Evolutionary conservation across 2,329 filamentous ascomycete genomes (phyloP), one percentile per base, ranked within the genome.

Genomic region (Arthrobotrys conoides): DNA sequence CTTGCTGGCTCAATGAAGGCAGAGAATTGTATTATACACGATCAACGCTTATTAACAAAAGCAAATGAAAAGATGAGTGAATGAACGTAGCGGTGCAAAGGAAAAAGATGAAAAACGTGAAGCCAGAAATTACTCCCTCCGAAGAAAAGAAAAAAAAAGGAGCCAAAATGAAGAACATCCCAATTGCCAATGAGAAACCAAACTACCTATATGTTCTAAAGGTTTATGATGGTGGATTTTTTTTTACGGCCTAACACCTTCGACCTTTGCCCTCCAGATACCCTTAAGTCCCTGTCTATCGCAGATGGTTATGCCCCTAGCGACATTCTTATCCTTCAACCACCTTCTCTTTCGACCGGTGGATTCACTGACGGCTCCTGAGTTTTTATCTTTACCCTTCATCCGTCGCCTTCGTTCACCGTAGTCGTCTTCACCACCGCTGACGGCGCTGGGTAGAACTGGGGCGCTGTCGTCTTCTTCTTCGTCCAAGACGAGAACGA

Each of bases 381-480:
- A 22, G 33, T 66, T 22, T 33, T 49, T 49, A 38, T 71, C 73
- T n/a, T 77, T 77, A 5, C 66, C 73, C 33, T 71, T 71, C 51
- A 44, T 61, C 38, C 67, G 49, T 27, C 73, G 53, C 27, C 72
- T 48, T 18, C 68, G 12, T 14, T 68, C 68, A 8, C 66, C 44
- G 22, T 59, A 77, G n/a, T 77, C 55, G 9, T 77, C 73, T n/a
- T 77, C 73, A 3, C 73, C 73, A 9, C 73, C 73, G 63, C 73
- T 77, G n/a, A 77, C 73, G n/a, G 73, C 73, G 44, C 67, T 71
- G 0, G 73, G 73, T 12, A 51, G 24, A 3, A 77, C 71, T 0
- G 73, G 73, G 6, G 73, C 73, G 46, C 73, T 77, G 55, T 77
- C 73, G 46, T 77, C 73, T 41, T 77, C 73, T 14, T 77, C 73